Evolutionary conservation across 2,329 filamentous ascomycete species (phyloP), one percentile per base, ranked within the genome.

Genomic region (Monosporascus sp.): DNA sequence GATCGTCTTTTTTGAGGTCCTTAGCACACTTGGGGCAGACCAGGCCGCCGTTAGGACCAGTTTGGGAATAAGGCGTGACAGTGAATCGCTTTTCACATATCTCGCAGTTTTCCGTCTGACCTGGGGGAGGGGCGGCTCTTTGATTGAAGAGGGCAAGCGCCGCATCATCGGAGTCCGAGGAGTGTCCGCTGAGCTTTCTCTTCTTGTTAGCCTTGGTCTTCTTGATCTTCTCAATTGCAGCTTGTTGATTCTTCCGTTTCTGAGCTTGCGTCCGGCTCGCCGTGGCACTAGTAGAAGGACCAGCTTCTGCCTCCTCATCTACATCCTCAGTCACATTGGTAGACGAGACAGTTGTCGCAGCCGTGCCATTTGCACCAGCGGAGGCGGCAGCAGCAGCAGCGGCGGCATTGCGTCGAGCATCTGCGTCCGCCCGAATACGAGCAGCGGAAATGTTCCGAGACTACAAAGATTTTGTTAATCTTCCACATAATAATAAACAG

Each of bases 101-200:
- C 57, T 89, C 91, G 67, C 93, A 97, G 60, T 96, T 92, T 58
- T 89, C 91, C 65, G 93, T 83, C 69, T 97, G 93, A 2, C 90
- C 91, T 2, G 91, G 89, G n/a, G 86, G 68, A 2, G 86, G 85
- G 34, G 75, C 75, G 38, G 71, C 63, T 26, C 66, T 68, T 56
- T 78, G 63, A 49, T 79, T 61, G 64, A 83, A 72, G 19, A 83
- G 70, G 61, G 76, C 73, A 14, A 70, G 68, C 3, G 76, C 77
- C 46, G 82, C 69, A 7, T 75, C 74, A 26, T 81, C 79, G 4
- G 78, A 75, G 9, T 77, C 76, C 0, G 69, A 69, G 4, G 60
- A 61, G 4, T 59, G 60, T 6, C 61, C 44, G 8, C 17, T 5
- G 50, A 69, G 73, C 70, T 80, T 82, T 52, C 76, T 75, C 59